Evolutionary conservation across 164 flowering plant genomes (phyloP).

Genomic region (Umbilicus rupestris): DNA sequence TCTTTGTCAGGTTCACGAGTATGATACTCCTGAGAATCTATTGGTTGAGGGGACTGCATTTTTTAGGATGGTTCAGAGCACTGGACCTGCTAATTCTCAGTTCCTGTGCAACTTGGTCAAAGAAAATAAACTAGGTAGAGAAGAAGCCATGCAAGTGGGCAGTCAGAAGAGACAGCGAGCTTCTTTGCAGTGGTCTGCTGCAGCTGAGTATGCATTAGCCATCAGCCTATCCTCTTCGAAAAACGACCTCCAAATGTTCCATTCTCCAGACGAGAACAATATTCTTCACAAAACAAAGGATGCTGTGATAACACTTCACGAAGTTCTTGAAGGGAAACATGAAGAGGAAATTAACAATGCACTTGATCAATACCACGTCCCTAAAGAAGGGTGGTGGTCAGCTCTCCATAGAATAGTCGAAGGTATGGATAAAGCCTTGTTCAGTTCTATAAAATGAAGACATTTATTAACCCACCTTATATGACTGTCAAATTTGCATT

Average conservation of each 20-base stretch:
- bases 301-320: conserved; percentile 66
- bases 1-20: conserved; percentile 34
- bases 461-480: neutral
- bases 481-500: neutral
- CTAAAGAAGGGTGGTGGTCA: conserved; percentile 82
- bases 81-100: conserved; percentile 50
- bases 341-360: conserved; percentile 48
- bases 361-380: conserved; percentile 38
- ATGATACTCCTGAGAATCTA: conserved; percentile 38
- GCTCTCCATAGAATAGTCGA: conserved; percentile 70
- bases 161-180: conserved; percentile 49
- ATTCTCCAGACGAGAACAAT: conserved; percentile 40
- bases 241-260: conserved; percentile 44
- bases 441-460: neutral
- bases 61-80: conserved; percentile 51
- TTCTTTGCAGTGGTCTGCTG: conserved; percentile 71
- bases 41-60: conserved; percentile 33
- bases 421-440: conserved; percentile 31
- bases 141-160: conserved; percentile 22
- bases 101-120: conserved; percentile 34
- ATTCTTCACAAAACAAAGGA: conserved; percentile 66
- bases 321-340: conserved; percentile 75
- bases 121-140: conserved; percentile 23
- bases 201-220: conserved; percentile 64
- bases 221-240: conserved; percentile 59